Base-by-base conservation (phyloP, 208 protist genomes). In the Vickermania spadyakhi region DNA sequence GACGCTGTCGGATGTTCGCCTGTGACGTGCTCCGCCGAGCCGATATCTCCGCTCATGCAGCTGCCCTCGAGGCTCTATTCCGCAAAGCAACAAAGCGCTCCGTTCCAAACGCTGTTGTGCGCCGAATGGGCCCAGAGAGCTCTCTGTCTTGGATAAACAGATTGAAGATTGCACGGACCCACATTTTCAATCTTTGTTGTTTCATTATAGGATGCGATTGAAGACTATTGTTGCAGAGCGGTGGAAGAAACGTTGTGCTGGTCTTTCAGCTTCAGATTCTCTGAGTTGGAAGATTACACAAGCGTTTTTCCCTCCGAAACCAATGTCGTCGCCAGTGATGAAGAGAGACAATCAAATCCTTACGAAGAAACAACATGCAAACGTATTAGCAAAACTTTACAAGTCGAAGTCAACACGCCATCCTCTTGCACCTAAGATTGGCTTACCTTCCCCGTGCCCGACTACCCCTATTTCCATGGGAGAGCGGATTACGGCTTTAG, bases 351-450 rank as follows among this genome's bases (percentile, higher is more conserved):
- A 45, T 18, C 36, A 45, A n/a, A 18, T 45, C 36, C 36, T 45
- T 45, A 45, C 11, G 36, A 45, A 45, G 36, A 28, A 52, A 65
- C 45, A 55, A 26, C 49, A 65, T 14, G 52, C 52, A 1, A 52
- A 65, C n/a, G 52, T 65, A 2, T 52, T 58, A 14, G 30, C 28
- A 28, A 65, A 65, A 26, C 41, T 31, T 29, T 58, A 65, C 41
- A 21, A 18, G 14, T 21, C 23, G 5, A 65, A 65, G 31, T 65
- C 60, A n/a, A 65, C 52, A 4, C 14, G 50, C 2, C 60, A 65
- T 52, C 60, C 52, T 23, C 3, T 52, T 7, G 60, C 60, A 3
- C 30, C 60, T 3, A 2, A 21, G 27, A 1, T 13, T 7, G 3
- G 14, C 1, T 4, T 58, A 4, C 60, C 36, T 45, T 45, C 60